Conservation (phyloP, 768 basidiomycete species). For the Tylopilus balloui region DNA sequence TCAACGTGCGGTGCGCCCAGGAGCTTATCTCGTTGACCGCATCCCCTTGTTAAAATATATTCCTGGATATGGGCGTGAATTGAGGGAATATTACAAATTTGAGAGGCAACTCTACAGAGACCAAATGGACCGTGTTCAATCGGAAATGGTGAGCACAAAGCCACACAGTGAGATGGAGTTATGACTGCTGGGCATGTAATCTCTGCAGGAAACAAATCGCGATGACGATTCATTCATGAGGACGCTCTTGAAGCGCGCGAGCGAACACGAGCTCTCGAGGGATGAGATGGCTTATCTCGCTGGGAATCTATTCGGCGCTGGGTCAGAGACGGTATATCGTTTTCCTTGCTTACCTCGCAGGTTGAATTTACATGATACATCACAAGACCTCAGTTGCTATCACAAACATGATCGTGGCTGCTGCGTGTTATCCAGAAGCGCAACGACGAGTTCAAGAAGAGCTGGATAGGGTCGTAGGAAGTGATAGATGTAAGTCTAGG, state of each 20-base stretch:
- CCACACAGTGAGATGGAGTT: too few species aligned
- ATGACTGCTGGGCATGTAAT: not conserved
- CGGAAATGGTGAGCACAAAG: not conserved
- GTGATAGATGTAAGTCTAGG: constrained; percentile 21
- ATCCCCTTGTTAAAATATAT: not conserved
- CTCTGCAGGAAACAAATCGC: not conserved
- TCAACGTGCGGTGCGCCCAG: too few species aligned
- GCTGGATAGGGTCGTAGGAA: constrained; percentile 50
- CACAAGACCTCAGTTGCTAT: constrained; percentile 45
- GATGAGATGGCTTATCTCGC: constrained; percentile 56
- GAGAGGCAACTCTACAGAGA: not conserved
- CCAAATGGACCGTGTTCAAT: not conserved
- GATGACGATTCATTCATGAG: constrained; percentile 39
- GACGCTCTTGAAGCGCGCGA: constrained; percentile 46
- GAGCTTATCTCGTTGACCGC: not conserved
- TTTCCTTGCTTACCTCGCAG: too few species aligned
- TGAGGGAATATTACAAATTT: not conserved
- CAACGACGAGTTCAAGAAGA: constrained; percentile 49
- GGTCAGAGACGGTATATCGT: constrained; percentile 24
- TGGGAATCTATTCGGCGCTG: constrained; percentile 61
- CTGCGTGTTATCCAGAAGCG: constrained; percentile 48
- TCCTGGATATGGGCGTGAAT: not conserved
- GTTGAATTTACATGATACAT: not conserved
- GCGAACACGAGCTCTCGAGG: constrained; percentile 43
- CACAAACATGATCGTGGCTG: constrained; percentile 47